Evolutionary conservation across 2,329 filamentous ascomycete species (phyloP).

Genomic region (Exophiala phaeomuriformis): DNA sequence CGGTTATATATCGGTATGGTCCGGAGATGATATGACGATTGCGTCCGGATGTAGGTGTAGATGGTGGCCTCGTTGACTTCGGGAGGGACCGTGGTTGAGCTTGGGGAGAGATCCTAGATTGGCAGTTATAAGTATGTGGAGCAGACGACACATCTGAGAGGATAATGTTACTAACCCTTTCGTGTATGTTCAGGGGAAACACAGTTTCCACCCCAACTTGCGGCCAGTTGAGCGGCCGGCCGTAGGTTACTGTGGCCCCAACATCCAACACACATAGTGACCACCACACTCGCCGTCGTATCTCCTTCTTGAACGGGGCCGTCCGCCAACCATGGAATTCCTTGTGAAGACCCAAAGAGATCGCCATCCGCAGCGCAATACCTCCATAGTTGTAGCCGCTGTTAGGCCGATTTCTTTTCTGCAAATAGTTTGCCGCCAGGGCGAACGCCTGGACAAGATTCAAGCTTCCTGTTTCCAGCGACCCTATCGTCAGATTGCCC

Average conservation of each 20-base stretch:
- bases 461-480: constrained; percentile 43
- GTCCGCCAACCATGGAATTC: constrained; percentile 45
- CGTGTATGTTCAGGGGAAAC: constrained; percentile 21
- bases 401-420: constrained; percentile 47
- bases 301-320: constrained; percentile 37
- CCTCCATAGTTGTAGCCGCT: constrained; percentile 48
- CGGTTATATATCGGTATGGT: constrained; percentile 42
- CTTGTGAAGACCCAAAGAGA: constrained; percentile 45
- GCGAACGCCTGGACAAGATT: constrained; percentile 43
- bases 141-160: background rate
- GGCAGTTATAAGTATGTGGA: background rate
- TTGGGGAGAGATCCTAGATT: constrained; percentile 28
- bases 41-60: constrained; percentile 39
- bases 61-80: constrained; percentile 37
- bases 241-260: constrained; percentile 47
- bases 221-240: constrained; percentile 42
- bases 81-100: constrained; percentile 33
- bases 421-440: constrained; percentile 46
- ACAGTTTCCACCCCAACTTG: constrained; percentile 31
- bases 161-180: constrained; percentile 10
- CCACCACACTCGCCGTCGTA: constrained; percentile 46
- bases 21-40: constrained; percentile 38
- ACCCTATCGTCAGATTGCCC: constrained; percentile 34
- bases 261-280: constrained; percentile 50
- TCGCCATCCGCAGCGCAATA: constrained; percentile 45